Evolutionary conservation across 108 stramenopile species (phyloP), one percentile per base, ranked within the genome.

Genomic region (Cyclostephanos tholiformis): DNA sequence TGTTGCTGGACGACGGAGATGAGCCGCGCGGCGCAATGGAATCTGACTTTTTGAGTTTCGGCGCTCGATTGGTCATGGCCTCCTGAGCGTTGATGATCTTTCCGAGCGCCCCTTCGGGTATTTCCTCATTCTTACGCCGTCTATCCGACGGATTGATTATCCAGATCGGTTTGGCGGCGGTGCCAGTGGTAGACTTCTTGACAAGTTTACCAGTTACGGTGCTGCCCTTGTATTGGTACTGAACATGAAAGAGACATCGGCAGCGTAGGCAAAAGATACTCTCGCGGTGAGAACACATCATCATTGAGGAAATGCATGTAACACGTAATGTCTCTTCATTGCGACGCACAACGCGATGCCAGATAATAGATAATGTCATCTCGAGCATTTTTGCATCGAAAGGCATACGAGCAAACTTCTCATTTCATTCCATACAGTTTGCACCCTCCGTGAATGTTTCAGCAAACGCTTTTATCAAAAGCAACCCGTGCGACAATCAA

Each of bases 151-250:
- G 77, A 46, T 71, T 63, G 38, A 79, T 71, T 17, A 79, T 66
- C 77, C 77, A 79, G 49, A 65, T 23, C 17, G 76, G 69, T 4
- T 69, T 56, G 49, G 63, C 56, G 52, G 50, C 55, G 51, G 65
- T 41, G 32, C 71, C 41, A 23, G 52, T 16, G 16, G 35, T 27
- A 32, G 70, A 61, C 65, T 79, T 79, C 52, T 61, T 65, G 58
- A 32, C 27, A 65, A 79, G 77, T 29, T 72, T 71, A 6, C 77
- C 77, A 46, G 71, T 79, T 17, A 70, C 77, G 58, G 59, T 79
- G 52, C 64, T 66, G 27, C 77, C 77, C 44, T 79, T 79, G 51
- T 70, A 71, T 26, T 71, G 62, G 49, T 70, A 79, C 77, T 79
- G 56, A 32, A 20, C 13, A 20, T 20, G 61, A 26, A 46, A 38